These are phyloP conservation scores for Vigna unguiculata DNA, from an alignment of 306 rosid genomes.

Conservation along the genomic window DNA sequence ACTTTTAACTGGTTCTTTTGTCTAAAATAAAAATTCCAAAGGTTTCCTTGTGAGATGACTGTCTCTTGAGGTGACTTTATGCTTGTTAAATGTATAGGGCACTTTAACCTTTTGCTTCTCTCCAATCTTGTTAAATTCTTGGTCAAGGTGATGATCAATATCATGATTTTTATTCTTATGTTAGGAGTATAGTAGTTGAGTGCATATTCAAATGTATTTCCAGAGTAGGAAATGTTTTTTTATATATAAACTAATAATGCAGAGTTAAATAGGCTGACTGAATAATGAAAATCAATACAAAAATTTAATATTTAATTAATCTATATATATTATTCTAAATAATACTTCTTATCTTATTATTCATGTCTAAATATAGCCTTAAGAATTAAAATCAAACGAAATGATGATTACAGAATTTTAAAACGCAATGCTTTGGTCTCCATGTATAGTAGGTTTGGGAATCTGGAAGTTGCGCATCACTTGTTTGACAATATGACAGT, in stretches of 20 bases:
- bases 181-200: conserved; percentile 50
- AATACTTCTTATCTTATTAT: too few relatives aligned
- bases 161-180: not conserved
- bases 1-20: not conserved
- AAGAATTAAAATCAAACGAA: too few relatives aligned
- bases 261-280: too few relatives aligned
- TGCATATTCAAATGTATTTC: too few relatives aligned
- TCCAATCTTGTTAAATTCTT: not conserved
- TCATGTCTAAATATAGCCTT: too few relatives aligned
- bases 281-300: too few relatives aligned
- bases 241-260: too few relatives aligned
- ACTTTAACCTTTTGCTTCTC: not conserved
- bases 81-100: not conserved
- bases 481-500: conserved; percentile 74
- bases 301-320: too few relatives aligned
- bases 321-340: too few relatives aligned
- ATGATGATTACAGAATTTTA: too few relatives aligned
- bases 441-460: conserved; percentile 86
- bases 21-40: not conserved
- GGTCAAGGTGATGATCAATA: not conserved
- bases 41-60: not conserved
- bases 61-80: not conserved
- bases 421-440: conserved; percentile 71
- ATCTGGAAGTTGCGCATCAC: conserved; percentile 66
- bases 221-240: too few relatives aligned